phyloP scores from a whole-genome alignment of 2,329 filamentous ascomycete species.

The Triangularia verruculosa region DNA sequence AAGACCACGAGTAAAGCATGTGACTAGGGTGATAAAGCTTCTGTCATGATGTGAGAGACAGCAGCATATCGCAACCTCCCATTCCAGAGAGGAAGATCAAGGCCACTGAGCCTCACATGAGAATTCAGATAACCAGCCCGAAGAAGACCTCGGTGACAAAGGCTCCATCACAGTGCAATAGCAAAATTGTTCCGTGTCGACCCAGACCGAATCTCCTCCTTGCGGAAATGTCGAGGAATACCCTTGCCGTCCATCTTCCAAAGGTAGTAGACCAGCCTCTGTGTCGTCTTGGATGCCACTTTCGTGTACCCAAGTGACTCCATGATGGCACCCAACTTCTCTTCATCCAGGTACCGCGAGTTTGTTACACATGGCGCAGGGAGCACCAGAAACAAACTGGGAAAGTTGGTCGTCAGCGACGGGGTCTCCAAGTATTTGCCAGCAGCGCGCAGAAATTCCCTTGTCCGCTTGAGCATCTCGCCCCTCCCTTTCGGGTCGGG shows the following conservation, averaged over 20 bases:
- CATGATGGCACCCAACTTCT: constrained; percentile 71
- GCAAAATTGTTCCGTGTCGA: constrained; percentile 85
- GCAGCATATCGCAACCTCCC: not conserved
- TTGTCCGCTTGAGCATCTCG: constrained; percentile 77
- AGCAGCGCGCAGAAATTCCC: constrained; percentile 60
- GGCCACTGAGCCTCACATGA: too few relatives aligned
- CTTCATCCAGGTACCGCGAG: constrained; percentile 81
- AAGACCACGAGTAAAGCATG: too few relatives aligned
- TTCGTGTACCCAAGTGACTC: constrained; percentile 67
- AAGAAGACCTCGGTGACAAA: too few relatives aligned
- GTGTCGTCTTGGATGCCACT: constrained; percentile 66
- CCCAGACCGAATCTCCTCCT: constrained; percentile 75
- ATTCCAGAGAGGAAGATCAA: not conserved
- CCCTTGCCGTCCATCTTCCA: constrained; percentile 55
- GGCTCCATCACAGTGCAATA: constrained; percentile 57
- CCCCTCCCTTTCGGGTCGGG: constrained; percentile 72
- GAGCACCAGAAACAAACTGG: constrained; percentile 82
- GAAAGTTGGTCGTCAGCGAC: constrained; percentile 44
- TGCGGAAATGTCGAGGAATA: constrained; percentile 51
- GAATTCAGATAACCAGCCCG: not conserved
- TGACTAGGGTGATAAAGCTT: too few relatives aligned
- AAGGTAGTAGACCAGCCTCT: constrained; percentile 86
- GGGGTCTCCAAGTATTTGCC: constrained; percentile 15
- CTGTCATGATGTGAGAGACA: too few relatives aligned
- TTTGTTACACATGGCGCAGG: constrained; percentile 86